Conservation (phyloP, 2,329 filamentous ascomycete species). For the Penicillium griseofulvum region DNA sequence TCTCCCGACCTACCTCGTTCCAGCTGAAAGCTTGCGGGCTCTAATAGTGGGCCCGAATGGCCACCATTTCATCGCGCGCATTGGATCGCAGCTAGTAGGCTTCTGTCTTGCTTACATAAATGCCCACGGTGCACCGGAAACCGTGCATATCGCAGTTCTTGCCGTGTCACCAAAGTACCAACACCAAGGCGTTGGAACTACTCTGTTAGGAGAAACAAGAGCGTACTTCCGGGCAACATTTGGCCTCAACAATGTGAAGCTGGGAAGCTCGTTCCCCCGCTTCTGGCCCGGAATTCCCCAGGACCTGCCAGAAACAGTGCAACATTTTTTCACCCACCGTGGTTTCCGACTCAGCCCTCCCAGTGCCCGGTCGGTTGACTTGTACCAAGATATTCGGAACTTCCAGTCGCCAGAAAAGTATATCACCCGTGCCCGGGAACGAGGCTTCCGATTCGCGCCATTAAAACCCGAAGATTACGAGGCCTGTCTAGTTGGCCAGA, state of each 20-base stretch:
- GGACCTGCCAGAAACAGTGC: slow-evolving; percentile 34
- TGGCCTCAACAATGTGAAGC: slow-evolving; percentile 23
- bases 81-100: slow-evolving; percentile 29
- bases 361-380: slow-evolving; percentile 35
- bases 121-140: slow-evolving; percentile 21
- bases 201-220: slow-evolving; percentile 32
- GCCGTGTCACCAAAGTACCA: slow-evolving; percentile 38
- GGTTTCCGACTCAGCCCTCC: slow-evolving; percentile 35
- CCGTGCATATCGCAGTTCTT: slow-evolving; percentile 37
- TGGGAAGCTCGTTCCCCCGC: slow-evolving; percentile 41
- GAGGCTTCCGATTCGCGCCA: slow-evolving; percentile 38
- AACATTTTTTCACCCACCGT: slow-evolving; percentile 44
- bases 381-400: slow-evolving; percentile 40
- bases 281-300: slow-evolving; percentile 48
- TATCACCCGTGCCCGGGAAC: slow-evolving; percentile 34
- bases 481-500: slow-evolving; percentile 41
- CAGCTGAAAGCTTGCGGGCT: slow-evolving; percentile 24
- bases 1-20: slow-evolving; percentile 38
- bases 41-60: slow-evolving; percentile 29
- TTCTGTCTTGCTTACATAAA: slow-evolving; percentile 40
- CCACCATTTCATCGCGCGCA: slow-evolving; percentile 37
- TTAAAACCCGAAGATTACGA: slow-evolving; percentile 37
- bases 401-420: slow-evolving; percentile 38
- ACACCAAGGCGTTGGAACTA: slow-evolving; percentile 40
- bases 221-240: slow-evolving; percentile 28